Evolutionary conservation across 2,329 filamentous ascomycete genomes (phyloP).

Genomic region (Xylariaceae sp.): DNA sequence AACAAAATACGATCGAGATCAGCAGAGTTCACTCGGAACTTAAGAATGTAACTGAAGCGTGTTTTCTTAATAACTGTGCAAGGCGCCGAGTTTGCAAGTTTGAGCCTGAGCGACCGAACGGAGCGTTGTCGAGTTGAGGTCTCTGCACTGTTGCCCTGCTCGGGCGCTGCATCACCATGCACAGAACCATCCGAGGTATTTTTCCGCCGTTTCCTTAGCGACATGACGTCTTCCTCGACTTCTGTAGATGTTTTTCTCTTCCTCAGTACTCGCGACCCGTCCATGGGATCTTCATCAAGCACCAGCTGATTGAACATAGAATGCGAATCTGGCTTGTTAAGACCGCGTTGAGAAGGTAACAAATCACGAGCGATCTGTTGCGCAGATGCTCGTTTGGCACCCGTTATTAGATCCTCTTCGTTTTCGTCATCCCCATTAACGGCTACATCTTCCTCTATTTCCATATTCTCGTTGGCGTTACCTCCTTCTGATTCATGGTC

Average conservation of each 20-base stretch:
- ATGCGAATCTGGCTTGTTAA: slow-evolving; percentile 63
- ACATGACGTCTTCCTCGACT: slow-evolving; percentile 49
- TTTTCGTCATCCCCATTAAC: slow-evolving; percentile 21
- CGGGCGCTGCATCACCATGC: slow-evolving; percentile 30
- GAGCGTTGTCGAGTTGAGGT: slow-evolving; percentile 37
- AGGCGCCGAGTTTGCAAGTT: slow-evolving; percentile 37
- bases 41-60: slow-evolving; percentile 47
- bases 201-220: slow-evolving; percentile 50
- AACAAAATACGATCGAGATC: slow-evolving; percentile 58
- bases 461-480: slow-evolving; percentile 24
- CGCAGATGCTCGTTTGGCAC: slow-evolving; percentile 49
- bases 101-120: slow-evolving; percentile 56
- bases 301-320: slow-evolving; percentile 72
- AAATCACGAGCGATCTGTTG: slow-evolving; percentile 67
- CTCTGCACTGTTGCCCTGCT: slow-evolving; percentile 34
- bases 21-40: slow-evolving; percentile 51
- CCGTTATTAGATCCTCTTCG: slow-evolving; percentile 34
- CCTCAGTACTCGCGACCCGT: slow-evolving; percentile 70
- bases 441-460: slow-evolving; percentile 27
- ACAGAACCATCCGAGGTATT: slow-evolving; percentile 41
- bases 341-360: slow-evolving; percentile 61
- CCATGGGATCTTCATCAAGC: slow-evolving; percentile 65
- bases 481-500: slow-evolving; percentile 30
- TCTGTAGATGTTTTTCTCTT: slow-evolving; percentile 78
- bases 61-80: slow-evolving; percentile 41